A percentile compares a stretch with the other conserved stretches of the same genome.
phyloP scores from a whole-genome alignment of 768 basidiomycete genomes.

The Roridomyces roridus region DNA sequence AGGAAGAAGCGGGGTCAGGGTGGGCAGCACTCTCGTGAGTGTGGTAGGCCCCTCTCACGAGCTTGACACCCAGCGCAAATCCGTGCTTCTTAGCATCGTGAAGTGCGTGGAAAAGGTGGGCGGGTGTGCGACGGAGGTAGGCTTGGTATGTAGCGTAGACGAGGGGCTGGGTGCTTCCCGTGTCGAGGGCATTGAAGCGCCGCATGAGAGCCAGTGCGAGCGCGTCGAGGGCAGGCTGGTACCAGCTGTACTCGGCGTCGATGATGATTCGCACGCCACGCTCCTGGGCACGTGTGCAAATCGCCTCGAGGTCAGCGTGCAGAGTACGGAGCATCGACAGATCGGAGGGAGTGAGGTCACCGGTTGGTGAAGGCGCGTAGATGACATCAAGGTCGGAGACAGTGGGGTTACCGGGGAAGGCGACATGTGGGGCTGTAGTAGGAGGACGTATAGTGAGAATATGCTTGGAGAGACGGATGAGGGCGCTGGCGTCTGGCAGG shows the following conservation, averaged over 20 bases:
- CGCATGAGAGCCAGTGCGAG: conserved; percentile 76
- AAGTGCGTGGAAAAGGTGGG: conserved; percentile 70
- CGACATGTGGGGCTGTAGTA: conserved; percentile 29
- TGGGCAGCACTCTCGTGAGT: conserved; percentile 70
- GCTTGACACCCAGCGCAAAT: conserved; percentile 87
- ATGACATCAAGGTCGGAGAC: conserved; percentile 65
- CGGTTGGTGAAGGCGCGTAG: conserved; percentile 21
- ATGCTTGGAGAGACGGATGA: conserved; percentile 67
- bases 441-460: conserved; percentile 51
- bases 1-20: conserved; percentile 1
- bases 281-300: conserved; percentile 68
- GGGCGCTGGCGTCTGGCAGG: conserved; percentile 63
- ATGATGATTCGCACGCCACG: conserved; percentile 74
- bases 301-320: conserved; percentile 62
- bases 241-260: conserved; percentile 89
- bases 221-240: conserved; percentile 86
- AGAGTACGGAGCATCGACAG: conserved; percentile 65
- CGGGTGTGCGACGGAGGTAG: conserved; percentile 80
- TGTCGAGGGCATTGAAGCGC: conserved; percentile 66
- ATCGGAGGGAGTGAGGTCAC: conserved; percentile 57
- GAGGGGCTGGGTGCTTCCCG: conserved; percentile 60
- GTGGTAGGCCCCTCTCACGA: conserved; percentile 94
- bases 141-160: conserved; percentile 91
- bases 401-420: conserved; percentile 76
- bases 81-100: conserved; percentile 66